A percentile compares a stretch with the other conserved stretches of the same genome.
phyloP scores from a whole-genome alignment of 2,329 filamentous ascomycete genomes.

The Allantophomopsis cytisporea region DNA sequence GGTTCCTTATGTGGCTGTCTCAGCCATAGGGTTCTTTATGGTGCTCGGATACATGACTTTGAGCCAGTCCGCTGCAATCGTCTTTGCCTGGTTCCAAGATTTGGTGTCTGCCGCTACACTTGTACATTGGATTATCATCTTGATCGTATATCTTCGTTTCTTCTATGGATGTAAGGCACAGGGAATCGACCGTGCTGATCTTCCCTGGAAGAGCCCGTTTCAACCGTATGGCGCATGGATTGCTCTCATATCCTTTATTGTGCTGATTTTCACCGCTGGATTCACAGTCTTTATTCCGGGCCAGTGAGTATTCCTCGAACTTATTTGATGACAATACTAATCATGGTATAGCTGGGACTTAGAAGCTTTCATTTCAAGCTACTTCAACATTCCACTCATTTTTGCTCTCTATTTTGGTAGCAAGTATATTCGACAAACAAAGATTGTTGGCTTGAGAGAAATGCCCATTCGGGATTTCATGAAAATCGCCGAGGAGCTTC shows the following conservation, averaged over 20 bases:
- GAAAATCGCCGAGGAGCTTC: too few relatives aligned
- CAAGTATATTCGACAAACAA: slow-evolving; percentile 37
- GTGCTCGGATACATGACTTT: slow-evolving; percentile 54
- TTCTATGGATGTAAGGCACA: slow-evolving; percentile 56
- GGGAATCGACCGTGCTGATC: slow-evolving; percentile 47
- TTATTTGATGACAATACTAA: background rate
- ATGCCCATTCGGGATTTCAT: too few relatives aligned
- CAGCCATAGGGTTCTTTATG: slow-evolving; percentile 47
- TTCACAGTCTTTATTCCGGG: slow-evolving; percentile 36
- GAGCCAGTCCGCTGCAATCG: slow-evolving; percentile 58
- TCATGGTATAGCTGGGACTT: slow-evolving; percentile 9
- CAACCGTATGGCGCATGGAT: slow-evolving; percentile 59
- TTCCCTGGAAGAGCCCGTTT: slow-evolving; percentile 57
- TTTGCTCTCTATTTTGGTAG: slow-evolving; percentile 30
- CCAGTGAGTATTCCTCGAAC: too few relatives aligned
- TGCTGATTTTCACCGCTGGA: slow-evolving; percentile 58
- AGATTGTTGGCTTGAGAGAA: slow-evolving; percentile 13
- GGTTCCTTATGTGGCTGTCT: slow-evolving; percentile 51
- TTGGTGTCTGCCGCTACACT: slow-evolving; percentile 61
- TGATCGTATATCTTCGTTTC: slow-evolving; percentile 60
- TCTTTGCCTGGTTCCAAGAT: slow-evolving; percentile 54
- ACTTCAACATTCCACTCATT: slow-evolving; percentile 25
- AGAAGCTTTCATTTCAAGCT: background rate
- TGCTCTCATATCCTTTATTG: slow-evolving; percentile 43
- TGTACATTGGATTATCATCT: slow-evolving; percentile 59